Conservation (phyloP, 2,329 filamentous ascomycete genomes). For the Aspergillus sp. region DNA sequence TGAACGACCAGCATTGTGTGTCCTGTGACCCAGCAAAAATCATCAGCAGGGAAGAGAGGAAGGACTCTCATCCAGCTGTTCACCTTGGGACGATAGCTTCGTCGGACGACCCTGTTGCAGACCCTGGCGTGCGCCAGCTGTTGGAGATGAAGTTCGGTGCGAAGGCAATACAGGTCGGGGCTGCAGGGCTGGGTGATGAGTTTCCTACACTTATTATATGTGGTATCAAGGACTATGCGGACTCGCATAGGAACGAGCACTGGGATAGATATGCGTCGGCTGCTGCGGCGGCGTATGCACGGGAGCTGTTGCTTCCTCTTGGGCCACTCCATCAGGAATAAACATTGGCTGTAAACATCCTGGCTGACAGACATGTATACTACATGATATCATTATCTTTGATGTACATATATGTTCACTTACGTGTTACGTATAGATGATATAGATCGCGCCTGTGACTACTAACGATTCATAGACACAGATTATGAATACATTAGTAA, state of each 20-base stretch:
- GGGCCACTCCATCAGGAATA: background rate
- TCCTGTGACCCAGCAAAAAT: background rate
- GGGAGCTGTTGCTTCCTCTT: background rate
- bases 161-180: background rate
- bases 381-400: too few relatives aligned
- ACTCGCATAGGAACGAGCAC: background rate
- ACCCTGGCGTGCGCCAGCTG: background rate
- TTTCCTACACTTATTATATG: background rate
- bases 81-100: background rate
- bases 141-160: background rate
- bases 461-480: too few relatives aligned
- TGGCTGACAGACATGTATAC: background rate
- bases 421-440: too few relatives aligned
- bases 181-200: background rate
- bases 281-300: background rate
- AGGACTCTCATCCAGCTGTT: background rate
- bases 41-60: background rate
- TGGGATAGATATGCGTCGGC: background rate
- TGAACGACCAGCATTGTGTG: background rate
- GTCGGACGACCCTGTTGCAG: background rate
- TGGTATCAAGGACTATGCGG: background rate
- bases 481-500: too few relatives aligned
- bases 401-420: too few relatives aligned
- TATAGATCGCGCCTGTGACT: too few relatives aligned
- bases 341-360: background rate